Conservation (phyloP, 2,329 filamentous ascomycete species). For the Botrytis deweyae region DNA sequence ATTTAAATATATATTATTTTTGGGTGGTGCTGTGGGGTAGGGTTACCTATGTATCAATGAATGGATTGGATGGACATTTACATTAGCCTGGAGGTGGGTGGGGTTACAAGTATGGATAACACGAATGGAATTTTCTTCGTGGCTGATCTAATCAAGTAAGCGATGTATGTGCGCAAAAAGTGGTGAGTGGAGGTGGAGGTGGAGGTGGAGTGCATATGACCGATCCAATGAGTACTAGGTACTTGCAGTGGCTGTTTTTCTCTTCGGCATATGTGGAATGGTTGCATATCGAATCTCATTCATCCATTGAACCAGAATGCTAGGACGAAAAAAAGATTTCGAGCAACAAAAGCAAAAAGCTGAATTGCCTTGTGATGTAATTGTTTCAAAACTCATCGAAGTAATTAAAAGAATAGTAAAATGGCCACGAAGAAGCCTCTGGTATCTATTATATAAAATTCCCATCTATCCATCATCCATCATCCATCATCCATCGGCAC, state of each 20-base stretch:
- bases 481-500: background rate
- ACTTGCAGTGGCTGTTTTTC: background rate
- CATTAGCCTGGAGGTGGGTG: too few relatives aligned
- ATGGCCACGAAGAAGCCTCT: background rate
- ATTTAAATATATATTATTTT: background rate
- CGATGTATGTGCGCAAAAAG: background rate
- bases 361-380: background rate
- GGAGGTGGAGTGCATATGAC: background rate
- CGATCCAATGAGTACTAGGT: background rate
- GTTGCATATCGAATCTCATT: background rate
- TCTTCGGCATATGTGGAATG: background rate
- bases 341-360: background rate
- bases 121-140: background rate
- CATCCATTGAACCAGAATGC: background rate
- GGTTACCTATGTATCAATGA: background rate
- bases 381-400: background rate
- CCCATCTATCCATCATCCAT: background rate
- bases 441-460: constrained; percentile 5
- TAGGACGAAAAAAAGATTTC: background rate
- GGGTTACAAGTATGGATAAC: background rate
- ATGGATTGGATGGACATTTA: too few relatives aligned
- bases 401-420: background rate
- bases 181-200: background rate
- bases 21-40: fast-evolving
- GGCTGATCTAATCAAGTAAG: background rate